Conservation (phyloP, 352 stramenopile genomes). For the Phytophthora macrochlamydospora region DNA sequence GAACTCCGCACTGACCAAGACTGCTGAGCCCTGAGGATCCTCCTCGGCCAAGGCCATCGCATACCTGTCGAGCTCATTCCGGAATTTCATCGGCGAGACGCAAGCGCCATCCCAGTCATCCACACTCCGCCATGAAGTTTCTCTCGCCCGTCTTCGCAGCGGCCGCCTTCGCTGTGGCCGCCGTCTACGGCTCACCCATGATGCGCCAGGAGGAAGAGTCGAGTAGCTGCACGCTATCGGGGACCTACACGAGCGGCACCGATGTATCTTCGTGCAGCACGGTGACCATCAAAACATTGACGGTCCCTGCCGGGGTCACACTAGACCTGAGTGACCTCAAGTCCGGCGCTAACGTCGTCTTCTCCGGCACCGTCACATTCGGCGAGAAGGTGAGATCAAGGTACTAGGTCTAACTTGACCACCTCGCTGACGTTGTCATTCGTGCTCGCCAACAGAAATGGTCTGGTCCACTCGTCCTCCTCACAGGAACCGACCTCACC, state of each 20-base stretch:
- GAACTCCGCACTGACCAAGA: too few species aligned
- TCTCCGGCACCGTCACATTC: constrained; percentile 38
- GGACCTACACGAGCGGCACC: constrained; percentile 27
- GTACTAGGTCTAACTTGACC: not conserved
- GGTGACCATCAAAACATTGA: constrained; percentile 18
- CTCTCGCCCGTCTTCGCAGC: constrained; percentile 7
- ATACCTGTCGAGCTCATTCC: constrained; percentile 14
- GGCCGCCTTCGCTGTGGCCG: constrained; percentile 2
- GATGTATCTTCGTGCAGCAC: constrained; percentile 24
- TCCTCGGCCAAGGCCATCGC: too few species aligned
- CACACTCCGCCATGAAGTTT: constrained; percentile 25
- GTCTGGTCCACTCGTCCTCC: constrained; percentile 36
- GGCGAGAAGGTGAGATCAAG: not conserved
- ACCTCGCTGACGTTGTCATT: not conserved
- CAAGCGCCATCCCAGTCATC: constrained; percentile 5
- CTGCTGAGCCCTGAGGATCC: too few species aligned
- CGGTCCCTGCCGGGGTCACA: constrained; percentile 22
- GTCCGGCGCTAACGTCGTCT: constrained; percentile 29
- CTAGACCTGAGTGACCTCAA: constrained; percentile 34
- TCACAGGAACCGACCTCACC: constrained; percentile 31
- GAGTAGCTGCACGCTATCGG: constrained; percentile 27
- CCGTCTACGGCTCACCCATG: constrained; percentile 17
- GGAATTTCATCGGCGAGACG: constrained; percentile 13
- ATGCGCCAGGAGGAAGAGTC: constrained; percentile 21
- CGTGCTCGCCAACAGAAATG: constrained; percentile 12